Base-by-base conservation (phyloP, 2,329 filamentous ascomycete genomes). In the Microdochium nivale region DNA sequence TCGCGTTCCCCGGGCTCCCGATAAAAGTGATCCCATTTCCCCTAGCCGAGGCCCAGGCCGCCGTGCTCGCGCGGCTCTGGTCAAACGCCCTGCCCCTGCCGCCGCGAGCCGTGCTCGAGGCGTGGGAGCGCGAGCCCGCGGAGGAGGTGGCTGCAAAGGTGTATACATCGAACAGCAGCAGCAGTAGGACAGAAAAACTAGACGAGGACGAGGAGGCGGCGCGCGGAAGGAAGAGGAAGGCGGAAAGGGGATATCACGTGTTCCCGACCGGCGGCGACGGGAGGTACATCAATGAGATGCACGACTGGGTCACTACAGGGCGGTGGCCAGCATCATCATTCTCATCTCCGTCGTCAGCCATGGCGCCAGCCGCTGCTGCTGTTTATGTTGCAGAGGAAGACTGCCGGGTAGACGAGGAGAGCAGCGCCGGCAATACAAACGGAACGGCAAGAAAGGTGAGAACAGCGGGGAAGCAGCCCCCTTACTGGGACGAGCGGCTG, bases 11-110 rank as follows among this genome's bases (percentile, higher is more conserved):
- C 0, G 82, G 80, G 0, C 73, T 96, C 37, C 84, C 87, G 16
- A 86, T 90, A 63, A 87, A 86, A 58, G 81, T 94, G n/a, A 86
- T 95, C n/a, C 92, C 92, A 0, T 95, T 95, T 64, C 86, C 88
- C 0, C 61, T 94, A 1, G 78, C 84, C 0, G 90, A 96, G 69
- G 83, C 81, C 5, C 91, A 96, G 67, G 83, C 83, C 1, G 86
- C 90, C 0, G 79, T 88, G 0, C 75, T 95, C 47, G 82, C 90
- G 2, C 81, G 88, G 1, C 78, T 91, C 0, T 95, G 88, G 79
- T 81, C 88, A 1, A 86, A 87, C 32, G 71, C 80, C 1, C 71
- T 96, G 1, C 56, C 68, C 0, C 71, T 96, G 9, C 90, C 90
- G 0, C 62, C 79, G 0, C 65, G 64, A 1, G 63, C 71, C 0